These are phyloP conservation scores for Adiantum capillusveneris DNA, from an alignment of 75 land plant species.

Conservation along the genomic window DNA sequence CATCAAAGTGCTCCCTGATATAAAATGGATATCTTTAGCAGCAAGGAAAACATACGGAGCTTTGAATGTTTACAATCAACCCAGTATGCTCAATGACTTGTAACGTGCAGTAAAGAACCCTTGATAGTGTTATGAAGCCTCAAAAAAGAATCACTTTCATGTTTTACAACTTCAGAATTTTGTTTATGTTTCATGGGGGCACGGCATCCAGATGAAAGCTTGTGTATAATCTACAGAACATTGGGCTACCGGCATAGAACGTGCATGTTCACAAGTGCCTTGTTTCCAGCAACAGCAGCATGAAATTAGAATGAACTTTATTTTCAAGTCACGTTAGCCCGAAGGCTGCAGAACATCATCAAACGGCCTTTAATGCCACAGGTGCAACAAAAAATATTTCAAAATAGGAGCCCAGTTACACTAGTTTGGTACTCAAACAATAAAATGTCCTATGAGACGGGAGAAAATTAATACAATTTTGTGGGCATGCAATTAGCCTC, in stretches of 20 bases:
- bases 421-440: too few relatives aligned
- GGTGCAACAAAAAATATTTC: background rate
- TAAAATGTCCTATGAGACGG: too few relatives aligned
- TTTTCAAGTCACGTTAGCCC: too few relatives aligned
- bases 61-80: background rate
- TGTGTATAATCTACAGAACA: background rate
- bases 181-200: background rate
- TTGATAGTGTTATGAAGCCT: background rate
- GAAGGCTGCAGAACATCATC: background rate
- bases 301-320: background rate
- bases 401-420: too few relatives aligned
- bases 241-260: too few relatives aligned
- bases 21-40: background rate
- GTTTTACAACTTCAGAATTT: background rate
- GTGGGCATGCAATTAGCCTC: too few relatives aligned
- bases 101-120: background rate
- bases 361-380: background rate
- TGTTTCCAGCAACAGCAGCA: background rate
- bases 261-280: background rate
- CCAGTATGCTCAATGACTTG: background rate
- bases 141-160: background rate
- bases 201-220: background rate
- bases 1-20: background rate
- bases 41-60: background rate
- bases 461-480: too few relatives aligned